Evolutionary conservation across 2,329 filamentous ascomycete species (phyloP).

Genomic region (Lizonia empirigonia): DNA sequence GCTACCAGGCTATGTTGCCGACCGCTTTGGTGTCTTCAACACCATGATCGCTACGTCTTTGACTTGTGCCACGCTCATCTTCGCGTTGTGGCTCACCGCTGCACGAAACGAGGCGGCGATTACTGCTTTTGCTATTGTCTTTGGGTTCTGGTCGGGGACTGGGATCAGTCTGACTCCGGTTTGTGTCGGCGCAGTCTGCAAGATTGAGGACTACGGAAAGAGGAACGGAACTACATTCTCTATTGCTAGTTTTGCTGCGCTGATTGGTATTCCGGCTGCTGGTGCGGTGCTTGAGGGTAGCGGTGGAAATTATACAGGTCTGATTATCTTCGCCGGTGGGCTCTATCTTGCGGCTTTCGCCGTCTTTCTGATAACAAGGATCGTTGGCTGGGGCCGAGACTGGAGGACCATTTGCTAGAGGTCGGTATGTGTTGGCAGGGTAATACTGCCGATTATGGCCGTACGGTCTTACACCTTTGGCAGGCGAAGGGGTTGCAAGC

Average conservation of each 20-base stretch:
- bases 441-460: too few species aligned
- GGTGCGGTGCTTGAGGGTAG: constrained; percentile 49
- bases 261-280: constrained; percentile 70
- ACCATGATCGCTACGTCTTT: constrained; percentile 57
- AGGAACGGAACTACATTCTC: constrained; percentile 68
- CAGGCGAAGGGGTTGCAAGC: too few species aligned
- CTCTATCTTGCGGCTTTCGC: constrained; percentile 24
- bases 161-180: constrained; percentile 68
- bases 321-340: constrained; percentile 29
- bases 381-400: constrained; percentile 22
- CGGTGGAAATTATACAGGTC: constrained; percentile 22
- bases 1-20: constrained; percentile 59
- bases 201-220: constrained; percentile 71
- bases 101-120: constrained; percentile 58
- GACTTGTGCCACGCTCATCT: constrained; percentile 50
- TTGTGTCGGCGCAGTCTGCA: constrained; percentile 71
- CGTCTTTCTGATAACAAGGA: constrained; percentile 21
- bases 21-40: constrained; percentile 61
- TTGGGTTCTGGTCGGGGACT: constrained; percentile 71
- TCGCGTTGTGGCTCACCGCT: constrained; percentile 61
- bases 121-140: constrained; percentile 68
- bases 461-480: too few species aligned
- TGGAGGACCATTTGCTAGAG: constrained; percentile 14
- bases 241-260: constrained; percentile 64
- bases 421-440: too few species aligned